Percentiles rank a stretch among this genome's conserved stretches.
Conservation (phyloP, 257 asterid species). For the Paraleonurus japonicus region DNA sequence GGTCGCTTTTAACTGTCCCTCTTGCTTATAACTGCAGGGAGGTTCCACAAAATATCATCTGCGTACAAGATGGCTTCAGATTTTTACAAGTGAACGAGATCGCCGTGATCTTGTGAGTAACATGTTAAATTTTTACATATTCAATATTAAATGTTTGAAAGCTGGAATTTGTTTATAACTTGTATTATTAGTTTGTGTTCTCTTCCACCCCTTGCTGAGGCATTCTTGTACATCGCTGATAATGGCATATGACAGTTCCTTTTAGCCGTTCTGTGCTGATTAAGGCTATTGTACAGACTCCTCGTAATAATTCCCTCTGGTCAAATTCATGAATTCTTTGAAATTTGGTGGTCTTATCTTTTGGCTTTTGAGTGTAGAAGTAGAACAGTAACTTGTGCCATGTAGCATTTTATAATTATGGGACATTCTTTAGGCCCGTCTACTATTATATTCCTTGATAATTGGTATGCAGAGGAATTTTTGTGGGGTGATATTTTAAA, state of each 20-base stretch:
- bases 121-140: not conserved
- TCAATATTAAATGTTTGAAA: not conserved
- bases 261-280: not conserved
- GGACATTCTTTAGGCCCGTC: conserved; percentile 4
- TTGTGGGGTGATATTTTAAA: not conserved
- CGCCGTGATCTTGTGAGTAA: conserved; percentile 98
- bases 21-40: conserved; percentile 52
- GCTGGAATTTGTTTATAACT: conserved; percentile 11
- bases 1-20: conserved; percentile 12
- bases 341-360: conserved; percentile 18
- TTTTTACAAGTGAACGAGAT: conserved; percentile 91
- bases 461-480: not conserved
- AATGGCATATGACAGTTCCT: not conserved
- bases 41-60: conserved; percentile 97
- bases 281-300: not conserved
- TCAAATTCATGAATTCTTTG: not conserved
- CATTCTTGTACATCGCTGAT: conserved; percentile 4
- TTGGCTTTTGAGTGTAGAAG: conserved; percentile 8
- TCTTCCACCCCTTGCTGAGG: not conserved
- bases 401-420: not conserved
- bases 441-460: not conserved
- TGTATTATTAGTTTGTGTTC: conserved; percentile 4
- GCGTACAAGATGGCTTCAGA: conserved; percentile 89
- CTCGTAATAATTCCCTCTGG: not conserved
- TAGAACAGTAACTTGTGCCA: conserved; percentile 4